Evolutionary conservation across 805 yeast genomes (phyloP).

Genomic region (Metschnikowia continentalis): DNA sequence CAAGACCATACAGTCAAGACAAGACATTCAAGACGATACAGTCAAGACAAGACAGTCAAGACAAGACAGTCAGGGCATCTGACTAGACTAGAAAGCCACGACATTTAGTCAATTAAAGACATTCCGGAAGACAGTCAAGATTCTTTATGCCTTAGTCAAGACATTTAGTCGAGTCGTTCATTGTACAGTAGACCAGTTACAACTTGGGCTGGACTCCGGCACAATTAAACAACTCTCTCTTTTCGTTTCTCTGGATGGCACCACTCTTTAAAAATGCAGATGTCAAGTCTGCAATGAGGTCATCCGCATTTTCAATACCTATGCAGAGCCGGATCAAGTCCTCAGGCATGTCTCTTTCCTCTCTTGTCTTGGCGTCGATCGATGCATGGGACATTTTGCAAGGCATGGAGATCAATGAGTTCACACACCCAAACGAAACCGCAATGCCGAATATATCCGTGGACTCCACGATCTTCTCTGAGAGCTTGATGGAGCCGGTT

Average conservation of each 20-base stretch:
- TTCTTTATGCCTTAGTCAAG: neutral
- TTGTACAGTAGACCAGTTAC: conserved; percentile 7
- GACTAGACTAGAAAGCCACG: no score
- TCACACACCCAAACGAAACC: conserved; percentile 92
- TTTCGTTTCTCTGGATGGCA: conserved; percentile 40
- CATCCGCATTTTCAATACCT: conserved; percentile 83
- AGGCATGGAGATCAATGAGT: conserved; percentile 88
- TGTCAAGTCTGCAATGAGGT: conserved; percentile 75
- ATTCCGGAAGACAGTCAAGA: neutral
- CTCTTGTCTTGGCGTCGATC: conserved; percentile 80
- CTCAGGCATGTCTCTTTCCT: conserved; percentile 87
- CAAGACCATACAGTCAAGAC: no score
- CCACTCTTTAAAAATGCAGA: conserved; percentile 68
- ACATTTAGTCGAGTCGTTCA: no score
- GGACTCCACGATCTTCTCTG: conserved; percentile 70
- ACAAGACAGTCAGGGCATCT: no score
- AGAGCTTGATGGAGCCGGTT: conserved; percentile 66
- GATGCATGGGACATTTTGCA: conserved; percentile 98
- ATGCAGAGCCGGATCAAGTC: conserved; percentile 86
- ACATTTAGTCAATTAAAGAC: no score
- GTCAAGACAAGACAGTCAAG: no score
- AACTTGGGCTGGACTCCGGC: conserved; percentile 30
- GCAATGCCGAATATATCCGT: conserved; percentile 81
- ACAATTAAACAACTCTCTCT: conserved; percentile 39
- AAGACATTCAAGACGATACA: no score